phyloP scores from a whole-genome alignment of 2,329 filamentous ascomycete genomes.

The Geoglossum cookeanum region DNA sequence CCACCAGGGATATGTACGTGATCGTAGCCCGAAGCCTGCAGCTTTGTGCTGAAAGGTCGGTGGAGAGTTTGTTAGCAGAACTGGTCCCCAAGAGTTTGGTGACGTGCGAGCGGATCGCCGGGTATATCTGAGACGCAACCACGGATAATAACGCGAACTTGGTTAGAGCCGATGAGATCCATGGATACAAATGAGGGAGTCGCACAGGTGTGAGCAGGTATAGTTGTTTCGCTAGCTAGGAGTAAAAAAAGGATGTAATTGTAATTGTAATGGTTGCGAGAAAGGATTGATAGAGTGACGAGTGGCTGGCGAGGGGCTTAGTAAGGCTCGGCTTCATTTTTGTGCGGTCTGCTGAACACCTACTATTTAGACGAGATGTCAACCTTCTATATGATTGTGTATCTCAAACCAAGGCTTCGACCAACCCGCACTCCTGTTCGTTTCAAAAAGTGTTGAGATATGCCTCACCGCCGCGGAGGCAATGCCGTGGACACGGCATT shows the following conservation, averaged over 20 bases:
- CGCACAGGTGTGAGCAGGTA: not conserved
- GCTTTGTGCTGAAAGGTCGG: not conserved
- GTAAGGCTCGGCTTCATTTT: no score
- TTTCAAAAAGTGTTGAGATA: no score
- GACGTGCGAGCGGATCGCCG: not conserved
- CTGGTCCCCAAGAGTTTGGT: not conserved
- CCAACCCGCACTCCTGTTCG: no score
- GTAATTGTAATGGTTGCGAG: not conserved
- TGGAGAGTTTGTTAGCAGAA: not conserved
- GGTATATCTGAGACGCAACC: not conserved
- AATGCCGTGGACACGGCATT: no score
- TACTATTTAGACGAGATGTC: no score
- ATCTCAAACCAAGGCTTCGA: no score
- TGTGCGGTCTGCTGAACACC: no score
- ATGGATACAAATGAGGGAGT: not conserved
- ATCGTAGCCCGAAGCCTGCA: not conserved
- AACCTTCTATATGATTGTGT: no score
- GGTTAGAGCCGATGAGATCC: not conserved
- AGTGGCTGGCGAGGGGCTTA: no score
- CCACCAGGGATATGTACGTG: not conserved
- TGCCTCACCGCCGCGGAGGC: no score
- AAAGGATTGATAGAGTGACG: no score
- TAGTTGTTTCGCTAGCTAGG: no score
- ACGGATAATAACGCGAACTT: not conserved
- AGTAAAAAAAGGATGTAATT: not conserved